Conservation (phyloP, 371 early-diverging fungal genomes). For the Mucor sp. region DNA sequence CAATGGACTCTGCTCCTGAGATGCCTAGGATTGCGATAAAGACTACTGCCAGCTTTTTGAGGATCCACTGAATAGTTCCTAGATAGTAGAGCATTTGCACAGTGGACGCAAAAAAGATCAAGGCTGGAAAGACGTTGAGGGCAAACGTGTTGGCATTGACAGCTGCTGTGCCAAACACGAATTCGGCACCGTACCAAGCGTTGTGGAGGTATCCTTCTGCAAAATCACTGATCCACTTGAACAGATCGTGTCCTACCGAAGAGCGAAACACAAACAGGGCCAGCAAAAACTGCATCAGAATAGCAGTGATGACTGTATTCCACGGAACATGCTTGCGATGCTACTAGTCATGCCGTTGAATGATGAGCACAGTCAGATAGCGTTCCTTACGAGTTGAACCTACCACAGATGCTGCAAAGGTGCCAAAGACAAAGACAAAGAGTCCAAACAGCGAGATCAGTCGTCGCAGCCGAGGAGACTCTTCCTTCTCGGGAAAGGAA, state of each 20-base stretch:
- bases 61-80: conserved; percentile 81
- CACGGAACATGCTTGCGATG: conserved; percentile 67
- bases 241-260: conserved; percentile 67
- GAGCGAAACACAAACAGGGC: conserved; percentile 81
- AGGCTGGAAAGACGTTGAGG: conserved; percentile 73
- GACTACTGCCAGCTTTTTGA: conserved; percentile 65
- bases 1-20: conserved; percentile 85
- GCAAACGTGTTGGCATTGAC: conserved; percentile 55
- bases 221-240: conserved; percentile 68
- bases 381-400: not conserved
- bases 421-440: conserved; percentile 51
- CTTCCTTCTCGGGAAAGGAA: conserved; percentile 45
- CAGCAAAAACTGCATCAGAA: conserved; percentile 73
- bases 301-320: conserved; percentile 73
- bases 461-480: conserved; percentile 63
- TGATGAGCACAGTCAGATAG: not conserved
- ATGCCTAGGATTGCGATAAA: conserved; percentile 71
- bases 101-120: conserved; percentile 83
- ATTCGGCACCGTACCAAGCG: conserved; percentile 61
- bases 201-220: conserved; percentile 65
- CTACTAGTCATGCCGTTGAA: conserved; percentile 13
- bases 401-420: conserved; percentile 59
- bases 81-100: conserved; percentile 81
- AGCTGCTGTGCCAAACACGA: conserved; percentile 63
- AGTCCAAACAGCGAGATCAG: conserved; percentile 75